Evolutionary conservation across 2,329 filamentous ascomycete genomes (phyloP), one percentile per base, ranked within the genome.

Genomic region (Amphichorda felina): DNA sequence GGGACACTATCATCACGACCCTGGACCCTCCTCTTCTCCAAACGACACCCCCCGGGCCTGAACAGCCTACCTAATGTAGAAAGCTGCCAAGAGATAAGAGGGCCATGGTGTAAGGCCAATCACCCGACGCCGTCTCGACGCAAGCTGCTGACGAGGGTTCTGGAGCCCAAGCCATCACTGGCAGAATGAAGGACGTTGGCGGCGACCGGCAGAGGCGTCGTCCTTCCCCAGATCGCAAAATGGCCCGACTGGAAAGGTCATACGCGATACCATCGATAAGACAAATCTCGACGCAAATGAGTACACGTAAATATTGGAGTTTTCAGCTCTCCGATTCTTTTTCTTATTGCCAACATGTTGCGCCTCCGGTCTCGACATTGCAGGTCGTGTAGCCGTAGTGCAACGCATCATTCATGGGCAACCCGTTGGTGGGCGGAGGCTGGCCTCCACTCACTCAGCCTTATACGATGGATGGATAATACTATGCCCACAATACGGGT

Each of bases 31-130:
- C n/a, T 6, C 10, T 24, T 5, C 7, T 29, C 6, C 27, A n/a
- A 29, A 16, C 27, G 15, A 29, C 21, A 24, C 21, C 6, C 21
- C 21, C 21, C 21, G 6, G 10, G 27, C 27, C 13, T 13, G 27
- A 29, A 13, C n/a, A n/a, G n/a, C n/a, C n/a, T n/a, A n/a, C n/a
- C n/a, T n/a, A n/a, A n/a, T n/a, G n/a, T n/a, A n/a, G n/a, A n/a
- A n/a, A n/a, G n/a, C n/a, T 9, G 5, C 7, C 33, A 27, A 28
- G 11, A 8, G 25, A 21, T 30, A 25, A 30, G n/a, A n/a, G n/a
- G 34, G 28, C 28, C 34, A 36, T 21, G 34, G 21, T 14, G 34
- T 10, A 24, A 10, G 21, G 17, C 29, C 13, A 31, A 31, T 18
- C 4, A 18, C 29, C 5, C 15, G 29, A 9, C 11, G 18, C 18